Percentiles rank a stretch among this genome's conserved stretches.
phyloP scores from a whole-genome alignment of 345 rosid species.

The Hypericum perforatum region DNA sequence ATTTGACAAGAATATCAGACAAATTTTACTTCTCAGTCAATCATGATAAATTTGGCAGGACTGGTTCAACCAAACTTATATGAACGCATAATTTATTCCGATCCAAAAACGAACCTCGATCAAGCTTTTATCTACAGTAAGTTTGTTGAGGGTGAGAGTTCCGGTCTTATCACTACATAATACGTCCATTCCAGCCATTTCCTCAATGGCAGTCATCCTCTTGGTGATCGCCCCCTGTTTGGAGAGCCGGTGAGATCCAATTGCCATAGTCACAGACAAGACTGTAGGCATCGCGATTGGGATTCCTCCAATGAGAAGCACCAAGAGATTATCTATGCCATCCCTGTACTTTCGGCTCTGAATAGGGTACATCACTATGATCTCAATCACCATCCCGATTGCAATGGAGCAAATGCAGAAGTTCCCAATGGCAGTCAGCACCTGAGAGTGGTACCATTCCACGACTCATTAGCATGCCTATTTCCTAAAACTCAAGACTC shows the following conservation, averaged over 20 bases:
- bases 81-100: too few species aligned
- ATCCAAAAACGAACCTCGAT: not conserved
- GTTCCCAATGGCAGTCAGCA: slow-evolving; percentile 2
- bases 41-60: not conserved
- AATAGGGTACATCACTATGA: not conserved
- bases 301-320: slow-evolving; percentile 3
- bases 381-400: slow-evolving; percentile 1
- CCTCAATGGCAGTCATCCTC: slow-evolving; percentile 4
- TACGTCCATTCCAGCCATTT: slow-evolving; percentile 5
- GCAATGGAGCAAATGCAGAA: slow-evolving; percentile 1
- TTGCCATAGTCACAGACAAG: slow-evolving; percentile 1
- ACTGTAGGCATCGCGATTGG: slow-evolving; percentile 2
- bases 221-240: slow-evolving; percentile 3
- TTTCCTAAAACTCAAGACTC: not conserved
- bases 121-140: not conserved
- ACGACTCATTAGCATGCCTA: not conserved
- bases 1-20: not conserved
- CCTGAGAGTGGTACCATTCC: not conserved
- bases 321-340: not conserved
- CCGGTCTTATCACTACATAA: slow-evolving; percentile 2
- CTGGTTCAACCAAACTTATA: not conserved
- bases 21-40: not conserved
- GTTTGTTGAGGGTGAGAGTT: slow-evolving; percentile 5
- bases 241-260: slow-evolving; percentile 2
- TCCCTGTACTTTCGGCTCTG: not conserved